A percentile compares a stretch with the other conserved stretches of the same genome.
Evolutionary conservation across 2,329 filamentous ascomycete genomes (phyloP).

Genomic region (Diplocarpon mali): DNA sequence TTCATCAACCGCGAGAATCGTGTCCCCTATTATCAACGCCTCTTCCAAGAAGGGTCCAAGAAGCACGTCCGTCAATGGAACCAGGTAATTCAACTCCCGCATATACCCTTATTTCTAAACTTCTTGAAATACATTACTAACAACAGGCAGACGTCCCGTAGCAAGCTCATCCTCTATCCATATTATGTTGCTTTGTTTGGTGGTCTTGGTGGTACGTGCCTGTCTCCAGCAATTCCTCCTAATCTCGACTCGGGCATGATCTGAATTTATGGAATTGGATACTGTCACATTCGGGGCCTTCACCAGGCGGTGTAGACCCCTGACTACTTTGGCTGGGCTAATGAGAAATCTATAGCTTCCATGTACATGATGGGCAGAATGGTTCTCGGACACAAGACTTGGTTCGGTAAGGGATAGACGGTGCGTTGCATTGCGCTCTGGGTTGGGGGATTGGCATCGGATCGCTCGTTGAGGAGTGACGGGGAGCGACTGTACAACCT

Average conservation of each 20-base stretch:
- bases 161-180: slow-evolving; percentile 53
- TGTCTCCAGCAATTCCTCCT: background rate
- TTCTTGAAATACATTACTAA: background rate
- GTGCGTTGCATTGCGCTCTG: no score
- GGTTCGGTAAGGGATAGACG: slow-evolving; percentile 48
- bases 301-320: no score
- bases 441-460: no score
- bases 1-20: slow-evolving; percentile 64
- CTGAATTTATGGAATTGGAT: no score
- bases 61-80: slow-evolving; percentile 61
- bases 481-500: no score
- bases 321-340: background rate
- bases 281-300: no score
- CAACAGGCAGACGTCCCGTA: slow-evolving; percentile 46
- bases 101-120: background rate
- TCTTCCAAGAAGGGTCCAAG: slow-evolving; percentile 65
- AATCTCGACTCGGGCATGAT: background rate
- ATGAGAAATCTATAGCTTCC: slow-evolving; percentile 25
- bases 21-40: slow-evolving; percentile 63
- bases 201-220: slow-evolving; percentile 46
- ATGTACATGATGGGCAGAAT: slow-evolving; percentile 68
- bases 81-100: slow-evolving; percentile 45
- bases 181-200: slow-evolving; percentile 58
- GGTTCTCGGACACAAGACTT: slow-evolving; percentile 69
- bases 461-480: no score